Evolutionary conservation across 768 basidiomycete species (phyloP).

Genomic region (Infundibulicybe gibba): DNA sequence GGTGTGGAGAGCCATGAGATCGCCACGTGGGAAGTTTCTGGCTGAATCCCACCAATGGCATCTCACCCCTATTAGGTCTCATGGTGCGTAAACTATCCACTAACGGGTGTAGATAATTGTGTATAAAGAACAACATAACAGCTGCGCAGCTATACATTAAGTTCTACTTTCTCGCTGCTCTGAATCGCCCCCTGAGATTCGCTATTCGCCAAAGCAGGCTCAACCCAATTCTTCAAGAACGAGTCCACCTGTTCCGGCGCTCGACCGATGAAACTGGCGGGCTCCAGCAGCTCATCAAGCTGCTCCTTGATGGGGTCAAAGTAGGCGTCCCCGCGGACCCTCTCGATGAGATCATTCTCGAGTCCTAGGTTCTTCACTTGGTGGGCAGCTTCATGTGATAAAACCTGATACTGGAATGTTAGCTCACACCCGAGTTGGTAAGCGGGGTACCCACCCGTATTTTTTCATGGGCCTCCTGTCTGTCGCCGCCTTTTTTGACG

Average conservation of each 20-base stretch:
- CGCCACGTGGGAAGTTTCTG: too few species aligned
- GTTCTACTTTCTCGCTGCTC: conserved; percentile 56
- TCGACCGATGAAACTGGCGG: conserved; percentile 88
- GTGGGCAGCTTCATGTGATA: conserved; percentile 91
- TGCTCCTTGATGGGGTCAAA: conserved; percentile 85
- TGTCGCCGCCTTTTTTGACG: conserved; percentile 91
- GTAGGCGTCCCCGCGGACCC: conserved; percentile 78
- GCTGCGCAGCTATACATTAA: conserved; percentile 41
- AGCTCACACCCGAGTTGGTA: not conserved
- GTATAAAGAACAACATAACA: too few species aligned
- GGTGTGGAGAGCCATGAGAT: conserved; percentile 25
- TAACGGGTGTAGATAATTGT: too few species aligned
- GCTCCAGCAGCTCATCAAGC: conserved; percentile 78
- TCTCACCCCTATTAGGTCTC: too few species aligned
- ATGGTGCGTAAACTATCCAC: too few species aligned
- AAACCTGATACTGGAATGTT: conserved; percentile 43
- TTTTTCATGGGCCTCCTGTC: conserved; percentile 96
- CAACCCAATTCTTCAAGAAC: conserved; percentile 86
- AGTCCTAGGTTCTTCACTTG: conserved; percentile 94
- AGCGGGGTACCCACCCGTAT: conserved; percentile 60
- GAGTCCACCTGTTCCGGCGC: conserved; percentile 93
- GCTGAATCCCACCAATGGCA: too few species aligned
- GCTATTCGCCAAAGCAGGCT: conserved; percentile 65
- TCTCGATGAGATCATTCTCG: conserved; percentile 93
- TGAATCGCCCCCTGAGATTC: conserved; percentile 53